Base-by-base conservation (phyloP, 306 rosid genomes). In the Mucuna pruriens region DNA sequence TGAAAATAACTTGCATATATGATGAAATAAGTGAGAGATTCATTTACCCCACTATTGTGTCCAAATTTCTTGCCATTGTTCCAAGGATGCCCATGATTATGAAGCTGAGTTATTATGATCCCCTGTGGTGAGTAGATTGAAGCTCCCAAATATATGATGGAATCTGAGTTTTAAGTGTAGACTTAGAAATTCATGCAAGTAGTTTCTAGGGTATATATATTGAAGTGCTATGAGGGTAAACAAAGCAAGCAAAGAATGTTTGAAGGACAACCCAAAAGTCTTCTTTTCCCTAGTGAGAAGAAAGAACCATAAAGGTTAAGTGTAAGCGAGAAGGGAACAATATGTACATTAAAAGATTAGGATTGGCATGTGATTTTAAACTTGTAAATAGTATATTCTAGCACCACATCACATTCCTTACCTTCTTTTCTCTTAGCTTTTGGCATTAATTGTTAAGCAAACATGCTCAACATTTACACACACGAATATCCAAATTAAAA, bases 51-150 rank as follows among this genome's bases (percentile, higher is more conserved):
- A 88, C 48, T 44, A 94, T 1, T 11, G 93, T 20, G 77, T 94
- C 91, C 76, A 92, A 77, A 83, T 84, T 44, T 84, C 88, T 92
- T 45, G 93, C 97, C 9, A 91, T 64, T 39, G 87, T 82, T 69
- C 82, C 97, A 62, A 94, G 89, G 77, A 90, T 49, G 63, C 97
- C 97, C 98, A 94, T 94, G 69, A 67, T 57, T 85, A 75, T 51
- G 75, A 76, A 80, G 74, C 22, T 69, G 45, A 3, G 38, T 33
- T 46, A 81, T 44, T 78, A 72, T 36, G 78, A 74, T 52, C 6
- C 70, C 77, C 40, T 69, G 23, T 25, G 51, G 38, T 10, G 36
- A 6, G 3, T 46, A 39, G 12, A 63, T 63, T 44, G 66, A 54
- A 55, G 77, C 38, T 1, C 39, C 1, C 17, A 22, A 11, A 74